Conservation (phyloP, 441 rosid species). For the Syzygium malaccense region DNA sequence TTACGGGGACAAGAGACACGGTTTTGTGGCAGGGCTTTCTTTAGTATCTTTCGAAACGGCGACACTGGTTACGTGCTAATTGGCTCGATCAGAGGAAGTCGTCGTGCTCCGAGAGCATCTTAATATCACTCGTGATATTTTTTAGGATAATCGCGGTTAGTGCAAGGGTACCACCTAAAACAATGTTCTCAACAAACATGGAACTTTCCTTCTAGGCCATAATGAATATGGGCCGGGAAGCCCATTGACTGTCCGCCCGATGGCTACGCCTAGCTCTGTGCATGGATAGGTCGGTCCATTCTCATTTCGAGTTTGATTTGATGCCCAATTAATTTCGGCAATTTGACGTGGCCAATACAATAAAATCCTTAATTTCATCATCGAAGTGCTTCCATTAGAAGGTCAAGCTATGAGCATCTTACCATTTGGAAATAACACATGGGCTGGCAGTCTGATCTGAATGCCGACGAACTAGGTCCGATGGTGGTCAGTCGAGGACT, state of each 20-base stretch:
- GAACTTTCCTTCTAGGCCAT: not conserved
- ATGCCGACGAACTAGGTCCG: fast-evolving
- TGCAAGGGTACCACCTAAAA: not conserved
- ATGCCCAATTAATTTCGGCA: not conserved
- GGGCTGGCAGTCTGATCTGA: fast-evolving
- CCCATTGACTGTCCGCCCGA: not conserved
- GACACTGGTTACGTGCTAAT: no score
- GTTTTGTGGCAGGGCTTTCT: not conserved
- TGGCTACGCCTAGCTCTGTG: not conserved
- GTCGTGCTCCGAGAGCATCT: not conserved
- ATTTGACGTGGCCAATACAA: not conserved
- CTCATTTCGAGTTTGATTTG: not conserved
- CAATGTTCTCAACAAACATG: not conserved
- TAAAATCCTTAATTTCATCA: not conserved
- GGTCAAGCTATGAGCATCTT: not conserved
- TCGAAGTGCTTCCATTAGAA: not conserved
- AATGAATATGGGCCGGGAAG: not conserved
- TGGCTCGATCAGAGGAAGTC: not conserved
- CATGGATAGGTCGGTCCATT: not conserved
- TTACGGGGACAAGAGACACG: not conserved
- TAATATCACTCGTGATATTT: not conserved
- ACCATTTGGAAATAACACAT: not conserved
- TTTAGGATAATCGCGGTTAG: not conserved
- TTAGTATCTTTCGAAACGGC: not conserved
- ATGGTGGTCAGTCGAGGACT: not conserved